Evolutionary conservation across 306 rosid species (phyloP), one percentile per base, ranked within the genome.

Genomic region (Neltuma alba): DNA sequence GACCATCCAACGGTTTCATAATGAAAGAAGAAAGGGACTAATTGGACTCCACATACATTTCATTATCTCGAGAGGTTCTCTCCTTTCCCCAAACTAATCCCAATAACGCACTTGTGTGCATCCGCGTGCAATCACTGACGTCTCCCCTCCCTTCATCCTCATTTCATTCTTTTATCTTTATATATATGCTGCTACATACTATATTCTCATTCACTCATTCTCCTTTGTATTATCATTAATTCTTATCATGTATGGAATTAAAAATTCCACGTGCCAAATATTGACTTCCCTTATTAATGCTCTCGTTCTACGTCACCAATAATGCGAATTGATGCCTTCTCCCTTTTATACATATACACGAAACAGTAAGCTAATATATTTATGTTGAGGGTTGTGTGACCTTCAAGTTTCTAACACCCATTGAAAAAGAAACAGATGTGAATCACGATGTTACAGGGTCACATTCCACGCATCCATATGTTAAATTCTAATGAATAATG

Each of bases 111-210:
- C 36, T 84, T 76, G 66, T 30, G 27, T 27, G 42, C 76, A 76
- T 82, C 36, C 84, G 83, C 66, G 88, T 76, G 52, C 42, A 80
- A 62, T 79, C 70, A 84, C 81, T 79, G 79, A 42, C 10, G 1
- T 21, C 38, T 1, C 48, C 18, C 60, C 60, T n/a, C n/a, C n/a
- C n/a, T n/a, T n/a, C 38, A 37, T 64, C 73, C 81, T 45, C 62
- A 28, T 67, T 54, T 37, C 10, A 47, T 30, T 54, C 61, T 54
- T n/a, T n/a, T n/a, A n/a, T n/a, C n/a, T n/a, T n/a, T n/a, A 54
- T 8, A 21, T 9, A 54, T 9, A 9, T 9, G 21, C 4, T 8
- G 21, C 20, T 20, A n/a, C n/a, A n/a, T n/a, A 1, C 3, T 50
- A 20, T 50, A 7, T 7, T 20, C 58, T 20, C 2, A 20, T 50